Conservation (phyloP, 2,329 filamentous ascomycete genomes). For the Aspergillus bombycis region DNA sequence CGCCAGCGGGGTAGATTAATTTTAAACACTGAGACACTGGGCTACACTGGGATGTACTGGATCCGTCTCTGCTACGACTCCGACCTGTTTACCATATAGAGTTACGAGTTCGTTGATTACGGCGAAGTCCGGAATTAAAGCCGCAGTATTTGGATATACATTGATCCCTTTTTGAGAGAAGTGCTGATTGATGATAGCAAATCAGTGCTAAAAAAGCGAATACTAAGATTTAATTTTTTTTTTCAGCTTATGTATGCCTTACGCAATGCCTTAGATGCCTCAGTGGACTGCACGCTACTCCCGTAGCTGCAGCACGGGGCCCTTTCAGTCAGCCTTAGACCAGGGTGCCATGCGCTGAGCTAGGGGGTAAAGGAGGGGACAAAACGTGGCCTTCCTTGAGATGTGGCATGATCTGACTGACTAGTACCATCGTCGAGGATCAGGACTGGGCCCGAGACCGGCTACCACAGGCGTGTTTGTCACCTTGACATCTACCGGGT, state of each 20-base stretch:
- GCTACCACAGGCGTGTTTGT: not conserved
- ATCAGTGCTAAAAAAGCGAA: not conserved
- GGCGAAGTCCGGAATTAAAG: not conserved
- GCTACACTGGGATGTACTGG: not conserved
- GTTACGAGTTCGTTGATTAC: not conserved
- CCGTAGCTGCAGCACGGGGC: not conserved
- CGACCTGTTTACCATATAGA: not conserved
- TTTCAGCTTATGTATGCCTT: not conserved
- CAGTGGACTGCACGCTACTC: not conserved
- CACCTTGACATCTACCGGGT: not conserved
- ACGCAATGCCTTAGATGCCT: not conserved
- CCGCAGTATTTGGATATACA: not conserved
- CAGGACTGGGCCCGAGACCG: not conserved
- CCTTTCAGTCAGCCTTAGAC: not conserved
- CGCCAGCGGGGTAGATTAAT: not conserved
- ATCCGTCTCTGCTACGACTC: not conserved
- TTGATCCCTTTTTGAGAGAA: conserved; percentile 10
- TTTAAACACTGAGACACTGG: not conserved
- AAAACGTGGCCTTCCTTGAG: conserved; percentile 12
- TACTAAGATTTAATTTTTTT: not conserved
- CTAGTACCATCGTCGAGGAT: not conserved
- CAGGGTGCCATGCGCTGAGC: conserved; percentile 14
- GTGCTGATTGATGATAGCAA: conserved; percentile 4
- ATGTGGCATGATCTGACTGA: conserved; percentile 7
- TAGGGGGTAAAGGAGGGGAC: not conserved